Evolutionary conservation across 2,329 filamentous ascomycete species (phyloP), one percentile per base, ranked within the genome.

Genomic region (Penicillium sp.): DNA sequence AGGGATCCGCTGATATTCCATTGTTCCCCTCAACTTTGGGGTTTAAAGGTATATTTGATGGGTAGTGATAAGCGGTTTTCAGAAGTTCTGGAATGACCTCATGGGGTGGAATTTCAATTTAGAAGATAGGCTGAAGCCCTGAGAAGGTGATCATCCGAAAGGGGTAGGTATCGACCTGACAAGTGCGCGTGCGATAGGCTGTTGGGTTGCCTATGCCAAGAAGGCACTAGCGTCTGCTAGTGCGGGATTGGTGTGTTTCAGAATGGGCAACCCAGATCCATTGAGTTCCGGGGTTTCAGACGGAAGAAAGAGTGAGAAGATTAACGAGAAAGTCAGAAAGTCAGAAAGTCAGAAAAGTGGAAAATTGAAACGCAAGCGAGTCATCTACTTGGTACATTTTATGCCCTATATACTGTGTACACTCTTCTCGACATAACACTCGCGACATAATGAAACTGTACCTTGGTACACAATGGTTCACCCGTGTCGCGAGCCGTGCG

Each of bases 161-260:
- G 29, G 26, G 54, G 56, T 27, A 60, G 48, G 55, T 52, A 60
- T 58, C 55, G 50, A 55, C 21, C 22, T 11, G 29, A 9, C 24
- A 27, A 31, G 22, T 26, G 26, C 16, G 16, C 6, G 4, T 22
- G 22, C 52, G 49, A 57, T 56, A 57, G 55, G 58, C 51, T 46
- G 50, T n/a, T 39, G 49, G 9, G 19, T n/a, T 33, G 35, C 4
- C 46, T 55, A 29, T 39, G 54, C 60, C 52, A 49, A 57, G 58
- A 49, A 37, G 45, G 37, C 31, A 54, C 66, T 64, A 64, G 64
- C 57, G 56, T 42, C 50, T 51, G 37, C 61, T 70, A 69, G 65
- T 54, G 62, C 45, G 31, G 45, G 47, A 33, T 58, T 69, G 66
- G 66, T 50, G 67, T 67, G 69, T 71, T 71, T 71, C 69, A 71